Evolutionary conservation across 371 early-diverging fungal species (phyloP), one percentile per base, ranked within the genome.

Genomic region (Rhizopus microsporus): DNA sequence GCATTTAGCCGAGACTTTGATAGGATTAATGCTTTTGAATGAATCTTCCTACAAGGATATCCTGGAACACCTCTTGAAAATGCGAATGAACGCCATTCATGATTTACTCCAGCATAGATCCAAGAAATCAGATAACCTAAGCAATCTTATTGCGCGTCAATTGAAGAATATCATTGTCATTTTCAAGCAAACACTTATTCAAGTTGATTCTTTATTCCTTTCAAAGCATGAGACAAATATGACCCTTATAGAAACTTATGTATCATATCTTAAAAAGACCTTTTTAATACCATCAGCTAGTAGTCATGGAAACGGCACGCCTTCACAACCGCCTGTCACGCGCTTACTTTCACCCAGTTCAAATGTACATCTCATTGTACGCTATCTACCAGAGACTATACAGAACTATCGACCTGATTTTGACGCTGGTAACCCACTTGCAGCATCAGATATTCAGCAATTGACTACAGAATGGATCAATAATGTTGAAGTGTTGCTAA

Each of bases 1-100:
- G 87, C 65, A 68, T 51, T 71, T 89, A 10, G 70, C 84, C 9
- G 86, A 88, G 34, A 81, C 84, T 1, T 63, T 88, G 7, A 71
- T 81, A 13, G 80, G 82, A 3, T 68, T 89, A 7, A 85, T 89
- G 81, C 57, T 88, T 17, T 73, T 89, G 44, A 86, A 87, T 38
- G 64, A 73, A 37, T 68, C 69, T 32, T 75, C 80, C 0, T 74
- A 70, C 15, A 62, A 71, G 53, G 75, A 70, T 15, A 67, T 72
- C 7, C 58, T 81, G 9, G 56, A 60, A 23, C 74, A 63, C 23
- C 50, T 85, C 23, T 48, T 83, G 37, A 65, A 71, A 3, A 76
- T 74, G 58, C 66, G 85, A 13, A 62, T 50, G 16, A 54, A 60
- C 9, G 74, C 73, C 0, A 75, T 85, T 32, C 59, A 60, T 0